Evolutionary conservation across 805 yeast genomes (phyloP).

Genomic region (Saccharomyces mikatae): DNA sequence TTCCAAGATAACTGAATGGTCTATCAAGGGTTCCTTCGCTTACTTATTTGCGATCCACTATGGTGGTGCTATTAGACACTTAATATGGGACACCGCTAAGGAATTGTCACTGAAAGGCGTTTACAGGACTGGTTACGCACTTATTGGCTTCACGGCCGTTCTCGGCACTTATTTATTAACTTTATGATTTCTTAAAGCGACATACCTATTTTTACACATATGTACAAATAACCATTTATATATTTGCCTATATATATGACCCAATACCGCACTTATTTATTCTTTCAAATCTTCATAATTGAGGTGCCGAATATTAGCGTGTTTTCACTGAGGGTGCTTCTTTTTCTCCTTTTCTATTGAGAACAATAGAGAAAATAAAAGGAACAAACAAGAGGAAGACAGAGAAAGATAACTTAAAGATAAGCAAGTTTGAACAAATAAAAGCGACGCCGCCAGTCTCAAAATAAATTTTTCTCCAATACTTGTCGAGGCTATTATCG

Average conservation of each 20-base stretch:
- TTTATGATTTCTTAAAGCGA: slow-evolving; percentile 3
- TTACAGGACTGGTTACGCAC: slow-evolving; percentile 83
- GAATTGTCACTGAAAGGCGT: slow-evolving; percentile 81
- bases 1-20: slow-evolving; percentile 54
- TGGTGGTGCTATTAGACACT: slow-evolving; percentile 84
- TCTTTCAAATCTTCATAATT: not conserved
- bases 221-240: not conserved
- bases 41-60: slow-evolving; percentile 84
- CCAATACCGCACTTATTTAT: not conserved
- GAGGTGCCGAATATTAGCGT: not conserved
- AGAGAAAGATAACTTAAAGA: not conserved
- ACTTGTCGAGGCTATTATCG: not conserved
- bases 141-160: slow-evolving; percentile 52
- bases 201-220: not conserved
- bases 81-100: slow-evolving; percentile 85
- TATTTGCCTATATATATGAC: not conserved
- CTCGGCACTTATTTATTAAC: slow-evolving; percentile 50
- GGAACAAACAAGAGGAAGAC: not conserved
- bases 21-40: slow-evolving; percentile 61
- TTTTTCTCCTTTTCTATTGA: not conserved
- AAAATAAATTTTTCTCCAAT: not conserved
- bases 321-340: not conserved
- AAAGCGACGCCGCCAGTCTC: not conserved
- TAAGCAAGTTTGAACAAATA: not conserved
- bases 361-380: not conserved